These are phyloP conservation scores for Eucalyptus polyanthemos DNA, from an alignment of 345 rosid genomes.

Conservation along the genomic window DNA sequence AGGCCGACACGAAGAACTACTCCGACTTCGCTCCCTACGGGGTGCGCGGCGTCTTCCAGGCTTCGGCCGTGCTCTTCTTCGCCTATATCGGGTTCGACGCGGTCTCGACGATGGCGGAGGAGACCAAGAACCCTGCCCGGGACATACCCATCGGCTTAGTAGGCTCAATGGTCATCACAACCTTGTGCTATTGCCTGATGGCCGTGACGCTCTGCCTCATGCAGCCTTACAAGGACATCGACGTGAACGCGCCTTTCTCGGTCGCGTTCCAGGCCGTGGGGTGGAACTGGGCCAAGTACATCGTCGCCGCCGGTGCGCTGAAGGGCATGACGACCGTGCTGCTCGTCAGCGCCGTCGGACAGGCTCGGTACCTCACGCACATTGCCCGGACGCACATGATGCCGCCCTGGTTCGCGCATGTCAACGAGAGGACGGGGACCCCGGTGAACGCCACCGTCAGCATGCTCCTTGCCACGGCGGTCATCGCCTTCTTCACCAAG, in stretches of 20 bases:
- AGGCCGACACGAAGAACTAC: constrained; percentile 51
- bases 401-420: constrained; percentile 77
- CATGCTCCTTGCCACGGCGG: constrained; percentile 45
- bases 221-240: constrained; percentile 31
- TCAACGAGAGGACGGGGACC: constrained; percentile 54
- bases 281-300: constrained; percentile 74
- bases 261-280: constrained; percentile 64
- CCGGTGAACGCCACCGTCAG: constrained; percentile 61
- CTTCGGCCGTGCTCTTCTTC: constrained; percentile 70
- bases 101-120: constrained; percentile 88
- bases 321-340: constrained; percentile 84
- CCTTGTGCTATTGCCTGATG: constrained; percentile 41
- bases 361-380: constrained; percentile 79
- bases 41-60: constrained; percentile 42
- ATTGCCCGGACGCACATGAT: constrained; percentile 89
- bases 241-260: constrained; percentile 57
- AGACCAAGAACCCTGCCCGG: constrained; percentile 66
- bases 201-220: constrained; percentile 49
- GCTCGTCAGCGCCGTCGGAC: constrained; percentile 63
- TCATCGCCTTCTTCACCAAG: constrained; percentile 65
- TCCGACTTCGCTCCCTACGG: constrained; percentile 34
- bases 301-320: constrained; percentile 67
- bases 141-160: constrained; percentile 83
- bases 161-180: constrained; percentile 57
- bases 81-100: constrained; percentile 86